These are phyloP conservation scores for Teunomyces lycoperdinae DNA, from an alignment of 805 yeast species.

Conservation along the genomic window DNA sequence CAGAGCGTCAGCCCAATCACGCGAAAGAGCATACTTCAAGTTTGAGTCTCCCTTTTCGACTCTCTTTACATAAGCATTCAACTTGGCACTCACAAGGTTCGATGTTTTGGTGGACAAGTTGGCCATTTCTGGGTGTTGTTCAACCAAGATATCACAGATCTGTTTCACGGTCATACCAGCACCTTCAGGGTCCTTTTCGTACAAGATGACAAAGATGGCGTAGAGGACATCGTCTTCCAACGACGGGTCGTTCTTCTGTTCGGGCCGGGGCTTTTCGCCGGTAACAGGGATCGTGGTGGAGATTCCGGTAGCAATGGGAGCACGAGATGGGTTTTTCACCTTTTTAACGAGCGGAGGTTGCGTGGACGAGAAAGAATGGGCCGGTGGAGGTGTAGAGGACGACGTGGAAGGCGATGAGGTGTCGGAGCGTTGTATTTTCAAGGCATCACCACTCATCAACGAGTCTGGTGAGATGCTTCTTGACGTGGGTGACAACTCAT, in stretches of 20 bases:
- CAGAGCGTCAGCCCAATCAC: conserved; percentile 90
- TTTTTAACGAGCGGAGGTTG: conserved; percentile 21
- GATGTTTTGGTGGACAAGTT: conserved; percentile 77
- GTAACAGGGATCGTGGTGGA: conserved; percentile 80
- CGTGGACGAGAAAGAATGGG: conserved; percentile 8
- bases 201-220: conserved; percentile 71
- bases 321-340: conserved; percentile 39
- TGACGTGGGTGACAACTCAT: conserved; percentile 33
- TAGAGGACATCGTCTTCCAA: conserved; percentile 73
- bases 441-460: conserved; percentile 25
- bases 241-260: conserved; percentile 54
- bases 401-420: conserved; percentile 3
- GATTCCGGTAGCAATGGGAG: conserved; percentile 65
- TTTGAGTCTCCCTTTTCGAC: conserved; percentile 80
- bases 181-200: conserved; percentile 64
- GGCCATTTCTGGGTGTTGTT: conserved; percentile 81
- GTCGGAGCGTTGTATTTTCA: conserved; percentile 1
- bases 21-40: conserved; percentile 67
- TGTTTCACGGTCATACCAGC: conserved; percentile 90
- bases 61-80: conserved; percentile 81
- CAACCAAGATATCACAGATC: conserved; percentile 71
- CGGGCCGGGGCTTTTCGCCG: conserved; percentile 67
- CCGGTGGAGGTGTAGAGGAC: conserved; percentile 1
- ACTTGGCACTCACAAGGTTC: conserved; percentile 75
- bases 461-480: conserved; percentile 45